Percentiles rank a stretch among this genome's conserved stretches.
These are phyloP conservation scores for Gymnopus androsaceus DNA, from an alignment of 1,284 basidiomycete species.

Conservation along the genomic window DNA sequence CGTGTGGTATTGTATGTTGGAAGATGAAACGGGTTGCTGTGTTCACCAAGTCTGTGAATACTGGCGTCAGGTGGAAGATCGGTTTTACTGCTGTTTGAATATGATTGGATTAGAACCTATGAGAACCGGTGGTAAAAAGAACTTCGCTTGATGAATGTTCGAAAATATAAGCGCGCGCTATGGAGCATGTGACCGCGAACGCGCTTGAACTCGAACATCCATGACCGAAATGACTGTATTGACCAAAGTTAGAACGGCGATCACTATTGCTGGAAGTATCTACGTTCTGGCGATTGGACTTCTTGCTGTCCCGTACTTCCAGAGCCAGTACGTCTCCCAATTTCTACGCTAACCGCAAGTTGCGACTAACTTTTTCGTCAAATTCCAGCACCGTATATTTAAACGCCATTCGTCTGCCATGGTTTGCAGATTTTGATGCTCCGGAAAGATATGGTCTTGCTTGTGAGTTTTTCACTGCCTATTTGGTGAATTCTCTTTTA, in stretches of 20 bases:
- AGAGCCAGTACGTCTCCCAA: conserved; percentile 14
- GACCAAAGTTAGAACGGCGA: conserved; percentile 11
- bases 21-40: too few species aligned
- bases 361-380: background rate
- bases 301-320: conserved; percentile 18
- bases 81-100: too few species aligned
- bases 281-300: conserved; percentile 18
- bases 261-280: conserved; percentile 14
- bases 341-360: background rate
- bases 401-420: conserved; percentile 67
- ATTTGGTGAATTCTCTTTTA: background rate
- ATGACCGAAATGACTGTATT: too few species aligned
- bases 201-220: too few species aligned
- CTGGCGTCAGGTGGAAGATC: too few species aligned
- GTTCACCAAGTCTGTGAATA: too few species aligned
- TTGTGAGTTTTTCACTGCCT: conserved; percentile 53
- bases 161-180: too few species aligned
- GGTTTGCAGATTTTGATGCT: conserved; percentile 60
- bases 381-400: conserved; percentile 47
- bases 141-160: too few species aligned
- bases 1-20: too few species aligned
- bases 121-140: too few species aligned
- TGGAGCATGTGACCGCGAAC: too few species aligned
- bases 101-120: too few species aligned
- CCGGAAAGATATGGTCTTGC: conserved; percentile 83